Percentiles rank a stretch among this genome's conserved stretches.
phyloP scores from a whole-genome alignment of 2,329 filamentous ascomycete genomes.

The Xylariaceae sp. region DNA sequence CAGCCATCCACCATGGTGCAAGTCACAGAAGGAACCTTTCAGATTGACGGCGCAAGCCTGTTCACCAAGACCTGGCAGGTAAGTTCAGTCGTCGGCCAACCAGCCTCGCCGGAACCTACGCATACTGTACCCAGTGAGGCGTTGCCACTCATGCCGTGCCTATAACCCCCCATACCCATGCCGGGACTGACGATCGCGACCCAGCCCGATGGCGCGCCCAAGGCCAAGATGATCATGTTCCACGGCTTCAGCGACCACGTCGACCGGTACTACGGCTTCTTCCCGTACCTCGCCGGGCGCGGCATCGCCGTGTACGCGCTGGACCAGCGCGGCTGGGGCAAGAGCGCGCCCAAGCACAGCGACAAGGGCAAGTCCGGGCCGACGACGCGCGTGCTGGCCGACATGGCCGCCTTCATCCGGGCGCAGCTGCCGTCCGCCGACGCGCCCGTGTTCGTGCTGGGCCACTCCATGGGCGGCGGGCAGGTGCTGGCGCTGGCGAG shows the following conservation, averaged over 20 bases:
- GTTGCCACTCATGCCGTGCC: no score
- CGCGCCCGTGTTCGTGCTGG: slow-evolving; percentile 75
- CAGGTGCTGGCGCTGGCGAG: slow-evolving; percentile 62
- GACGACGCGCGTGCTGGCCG: slow-evolving; percentile 67
- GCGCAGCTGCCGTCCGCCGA: slow-evolving; percentile 38
- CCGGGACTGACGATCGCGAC: no score
- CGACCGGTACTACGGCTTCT: slow-evolving; percentile 71
- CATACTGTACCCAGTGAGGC: no score
- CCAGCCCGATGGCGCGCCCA: slow-evolving; percentile 51
- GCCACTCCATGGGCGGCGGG: slow-evolving; percentile 88
- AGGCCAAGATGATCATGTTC: slow-evolving; percentile 74
- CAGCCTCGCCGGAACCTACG: no score
- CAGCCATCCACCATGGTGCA: slow-evolving; percentile 30
- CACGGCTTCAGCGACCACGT: slow-evolving; percentile 90
- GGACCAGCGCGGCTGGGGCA: slow-evolving; percentile 89
- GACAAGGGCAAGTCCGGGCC: slow-evolving; percentile 71
- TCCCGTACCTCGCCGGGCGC: slow-evolving; percentile 61
- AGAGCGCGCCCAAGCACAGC: slow-evolving; percentile 55
- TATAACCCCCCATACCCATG: neutral
- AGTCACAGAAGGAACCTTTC: slow-evolving; percentile 47
- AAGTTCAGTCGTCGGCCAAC: slow-evolving; percentile 26
- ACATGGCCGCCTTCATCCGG: slow-evolving; percentile 74
- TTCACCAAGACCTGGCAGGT: slow-evolving; percentile 59
- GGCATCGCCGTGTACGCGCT: slow-evolving; percentile 75
- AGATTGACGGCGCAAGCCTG: slow-evolving; percentile 40